phyloP scores from a whole-genome alignment of 768 basidiomycete genomes.

The Tricholoma bakamatsutake region DNA sequence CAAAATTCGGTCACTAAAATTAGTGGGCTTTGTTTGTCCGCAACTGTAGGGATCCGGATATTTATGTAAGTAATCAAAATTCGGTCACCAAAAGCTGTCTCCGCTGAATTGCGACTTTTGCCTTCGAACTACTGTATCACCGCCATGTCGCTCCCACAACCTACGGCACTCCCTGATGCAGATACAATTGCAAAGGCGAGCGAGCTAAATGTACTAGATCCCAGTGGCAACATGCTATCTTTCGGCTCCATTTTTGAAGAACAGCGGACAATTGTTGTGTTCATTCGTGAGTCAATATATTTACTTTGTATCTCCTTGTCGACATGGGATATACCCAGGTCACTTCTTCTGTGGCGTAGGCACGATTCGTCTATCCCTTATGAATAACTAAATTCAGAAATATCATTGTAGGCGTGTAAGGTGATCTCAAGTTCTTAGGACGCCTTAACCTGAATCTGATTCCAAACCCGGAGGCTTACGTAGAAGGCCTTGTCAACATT shows the following conservation, averaged over 20 bases:
- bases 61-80: too few relatives aligned
- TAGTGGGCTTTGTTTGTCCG: too few relatives aligned
- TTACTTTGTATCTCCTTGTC: neutral
- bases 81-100: too few relatives aligned
- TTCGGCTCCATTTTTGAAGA: conserved; percentile 49
- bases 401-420: conserved; percentile 32
- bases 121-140: neutral
- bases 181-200: conserved; percentile 31
- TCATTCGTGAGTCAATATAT: conserved; percentile 42
- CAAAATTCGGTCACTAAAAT: too few relatives aligned
- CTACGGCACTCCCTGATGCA: conserved; percentile 26
- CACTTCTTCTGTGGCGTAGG: conserved; percentile 65
- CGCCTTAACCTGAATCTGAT: neutral
- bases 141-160: neutral
- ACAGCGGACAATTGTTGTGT: conserved; percentile 53
- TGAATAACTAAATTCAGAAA: neutral
- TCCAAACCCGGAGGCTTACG: conserved; percentile 34
- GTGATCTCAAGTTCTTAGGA: conserved; percentile 18
- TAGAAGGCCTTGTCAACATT: conserved; percentile 34
- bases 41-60: too few relatives aligned
- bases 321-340: conserved; percentile 26
- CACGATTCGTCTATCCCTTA: neutral
- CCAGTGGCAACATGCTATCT: conserved; percentile 36
- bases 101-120: too few relatives aligned
- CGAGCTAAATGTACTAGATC: conserved; percentile 37